phyloP scores from a whole-genome alignment of 2,329 filamentous ascomycete genomes.

The Calonectria hongkongensis region DNA sequence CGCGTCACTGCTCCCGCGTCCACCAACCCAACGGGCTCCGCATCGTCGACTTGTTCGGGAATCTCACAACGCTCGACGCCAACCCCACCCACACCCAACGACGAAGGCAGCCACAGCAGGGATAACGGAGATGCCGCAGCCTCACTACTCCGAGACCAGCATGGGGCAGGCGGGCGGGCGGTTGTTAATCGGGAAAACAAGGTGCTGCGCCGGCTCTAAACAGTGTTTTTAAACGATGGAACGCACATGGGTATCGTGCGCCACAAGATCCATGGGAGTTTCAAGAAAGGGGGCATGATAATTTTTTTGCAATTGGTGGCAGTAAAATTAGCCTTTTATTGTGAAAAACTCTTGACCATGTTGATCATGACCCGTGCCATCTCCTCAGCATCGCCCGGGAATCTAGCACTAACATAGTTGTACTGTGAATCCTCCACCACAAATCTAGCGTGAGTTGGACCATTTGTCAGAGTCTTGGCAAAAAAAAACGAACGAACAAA shows the following conservation, averaged over 20 bases:
- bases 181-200: neutral
- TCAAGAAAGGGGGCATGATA: neutral
- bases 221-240: neutral
- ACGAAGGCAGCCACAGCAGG: constrained; percentile 5
- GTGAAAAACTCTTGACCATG: constrained; percentile 29
- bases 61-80: constrained; percentile 11
- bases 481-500: neutral
- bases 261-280: neutral
- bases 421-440: constrained; percentile 69
- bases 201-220: neutral
- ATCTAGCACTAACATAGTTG: constrained; percentile 70
- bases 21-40: neutral
- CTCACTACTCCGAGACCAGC: constrained; percentile 3
- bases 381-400: constrained; percentile 64
- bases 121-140: neutral
- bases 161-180: neutral
- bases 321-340: constrained; percentile 20
- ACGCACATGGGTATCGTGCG: neutral
- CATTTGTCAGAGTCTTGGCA: constrained; percentile 10
- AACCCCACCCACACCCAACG: constrained; percentile 4
- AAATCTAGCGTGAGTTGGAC: constrained; percentile 59
- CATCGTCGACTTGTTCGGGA: constrained; percentile 1
- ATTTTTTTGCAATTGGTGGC: neutral
- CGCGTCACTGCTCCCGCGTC: neutral
- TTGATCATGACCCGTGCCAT: constrained; percentile 35